Percentiles rank a stretch among this genome's conserved stretches.
Conservation (phyloP, 2,329 filamentous ascomycete species). For the Thielaviopsis ethacetica region DNA sequence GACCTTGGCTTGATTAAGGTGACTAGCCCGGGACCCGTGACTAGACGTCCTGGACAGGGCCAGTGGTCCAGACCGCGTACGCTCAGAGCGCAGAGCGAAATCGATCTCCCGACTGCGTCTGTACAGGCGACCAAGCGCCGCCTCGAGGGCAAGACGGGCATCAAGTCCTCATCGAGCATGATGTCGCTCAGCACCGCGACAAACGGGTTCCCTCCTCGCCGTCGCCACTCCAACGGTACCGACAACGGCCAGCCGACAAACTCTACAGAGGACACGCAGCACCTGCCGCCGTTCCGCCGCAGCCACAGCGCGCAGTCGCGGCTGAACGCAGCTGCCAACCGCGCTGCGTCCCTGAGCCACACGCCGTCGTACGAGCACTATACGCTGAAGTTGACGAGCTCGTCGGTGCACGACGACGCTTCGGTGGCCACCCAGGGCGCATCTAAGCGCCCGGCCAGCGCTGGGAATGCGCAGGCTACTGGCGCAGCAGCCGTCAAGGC, state of each 20-base stretch:
- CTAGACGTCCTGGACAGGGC: not conserved
- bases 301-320: conserved; percentile 6
- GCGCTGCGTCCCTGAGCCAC: not conserved
- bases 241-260: not conserved
- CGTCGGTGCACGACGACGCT: not conserved
- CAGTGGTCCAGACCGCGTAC: conserved; percentile 2
- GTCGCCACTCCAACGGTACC: conserved; percentile 4
- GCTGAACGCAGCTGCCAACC: not conserved
- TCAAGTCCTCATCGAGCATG: conserved; percentile 4
- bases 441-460: not conserved
- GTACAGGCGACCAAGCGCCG: conserved; percentile 6
- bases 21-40: not conserved
- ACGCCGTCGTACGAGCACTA: conserved; percentile 1
- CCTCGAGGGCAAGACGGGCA: not conserved
- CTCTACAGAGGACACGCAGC: conserved; percentile 1
- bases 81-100: conserved; percentile 5
- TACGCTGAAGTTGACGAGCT: not conserved
- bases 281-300: conserved; percentile 3
- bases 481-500: not conserved
- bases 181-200: not conserved
- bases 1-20: not conserved
- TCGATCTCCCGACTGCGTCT: conserved; percentile 6
- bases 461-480: not conserved
- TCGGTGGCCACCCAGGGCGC: not conserved
- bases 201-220: conserved; percentile 6